Base-by-base conservation (phyloP, 495 filamentous ascomycete genomes). In the Parathielavia hyrcaniae region DNA sequence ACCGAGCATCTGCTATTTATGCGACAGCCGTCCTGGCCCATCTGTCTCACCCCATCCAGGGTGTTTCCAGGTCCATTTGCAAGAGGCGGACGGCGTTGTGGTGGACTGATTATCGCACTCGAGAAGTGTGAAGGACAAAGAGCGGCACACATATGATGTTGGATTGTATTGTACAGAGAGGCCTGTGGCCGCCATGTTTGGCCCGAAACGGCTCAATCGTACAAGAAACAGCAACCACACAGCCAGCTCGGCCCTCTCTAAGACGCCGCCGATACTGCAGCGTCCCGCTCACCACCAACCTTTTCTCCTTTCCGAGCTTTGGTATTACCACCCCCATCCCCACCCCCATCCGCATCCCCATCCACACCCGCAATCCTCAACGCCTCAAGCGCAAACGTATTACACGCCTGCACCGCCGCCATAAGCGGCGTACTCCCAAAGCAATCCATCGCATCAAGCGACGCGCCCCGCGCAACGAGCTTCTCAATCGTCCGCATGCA, bases 401-500 rank as follows among this genome's bases (percentile, higher is more conserved):
- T 66, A 17, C 55, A 46, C 54, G 60, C 38, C 34, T 68, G 55
- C 23, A 57, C 60, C 19, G 73, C 69, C 13, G 45, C 61, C 14
- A 67, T 61, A 7, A 74, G 53, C 4, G 75, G 68, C 1, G 71
- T 74, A 30, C 64, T 53, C 12, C 69, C 70, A 2, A 26, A 50
- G 26, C 59, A 64, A 44, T 75, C 73, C 13, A 8, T 39, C 6
- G 57, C 50, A 11, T 72, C 59, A 5, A 72, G 22, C 30, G 63
- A 34, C 38, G 70, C 73, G 23, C 73, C 73, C 1, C 22, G 38
- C 16, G 55, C 50, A 5, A 70, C 48, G 10, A 76, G 63, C 17
- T 61, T 57, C n/a, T 59, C 20, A 20, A 78, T 70, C 4, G 69
- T 68, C 22, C 52, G 58, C 54, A 61, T 61, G 9, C 58, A 17